A percentile compares a stretch with the other conserved stretches of the same genome.
Evolutionary conservation across 2,329 filamentous ascomycete genomes (phyloP).

Genomic region (Alternaria arborescens): DNA sequence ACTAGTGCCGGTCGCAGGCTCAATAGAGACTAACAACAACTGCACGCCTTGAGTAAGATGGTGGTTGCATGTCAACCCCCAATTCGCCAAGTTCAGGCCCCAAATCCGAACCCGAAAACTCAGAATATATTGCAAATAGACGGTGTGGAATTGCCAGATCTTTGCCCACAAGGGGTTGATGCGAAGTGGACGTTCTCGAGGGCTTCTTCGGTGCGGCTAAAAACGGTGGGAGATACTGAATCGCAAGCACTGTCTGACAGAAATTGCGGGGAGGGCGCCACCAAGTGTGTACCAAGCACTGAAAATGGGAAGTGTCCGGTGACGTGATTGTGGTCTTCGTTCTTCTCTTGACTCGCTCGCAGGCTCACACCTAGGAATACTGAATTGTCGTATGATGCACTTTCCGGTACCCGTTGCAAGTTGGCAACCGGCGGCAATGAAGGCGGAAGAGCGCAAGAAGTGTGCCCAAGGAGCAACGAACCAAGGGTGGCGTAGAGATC

Average conservation of each 20-base stretch:
- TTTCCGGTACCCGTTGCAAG: not conserved
- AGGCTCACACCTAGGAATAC: not conserved
- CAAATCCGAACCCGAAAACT: not conserved
- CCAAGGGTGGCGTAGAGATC: not conserved
- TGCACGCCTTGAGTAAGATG: not conserved
- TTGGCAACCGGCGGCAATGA: not conserved
- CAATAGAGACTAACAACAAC: not conserved
- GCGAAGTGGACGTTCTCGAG: not conserved
- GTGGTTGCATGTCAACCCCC: slow-evolving; percentile 2
- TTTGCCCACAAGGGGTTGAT: not conserved
- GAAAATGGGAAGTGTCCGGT: not conserved
- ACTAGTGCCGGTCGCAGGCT: slow-evolving; percentile 1
- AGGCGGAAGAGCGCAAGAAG: not conserved
- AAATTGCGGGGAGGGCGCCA: slow-evolving; percentile 1
- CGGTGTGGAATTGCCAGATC: not conserved
- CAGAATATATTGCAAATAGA: not conserved
- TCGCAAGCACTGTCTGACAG: not conserved
- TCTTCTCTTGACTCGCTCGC: not conserved
- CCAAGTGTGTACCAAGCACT: not conserved
- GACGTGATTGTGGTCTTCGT: not conserved
- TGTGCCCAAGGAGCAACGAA: not conserved
- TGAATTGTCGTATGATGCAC: not conserved
- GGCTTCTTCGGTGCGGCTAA: not conserved
- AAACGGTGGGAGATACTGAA: not conserved
- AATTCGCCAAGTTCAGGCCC: not conserved